Evolutionary conservation across 345 rosid genomes (phyloP).

Genomic region (Linum tenue): DNA sequence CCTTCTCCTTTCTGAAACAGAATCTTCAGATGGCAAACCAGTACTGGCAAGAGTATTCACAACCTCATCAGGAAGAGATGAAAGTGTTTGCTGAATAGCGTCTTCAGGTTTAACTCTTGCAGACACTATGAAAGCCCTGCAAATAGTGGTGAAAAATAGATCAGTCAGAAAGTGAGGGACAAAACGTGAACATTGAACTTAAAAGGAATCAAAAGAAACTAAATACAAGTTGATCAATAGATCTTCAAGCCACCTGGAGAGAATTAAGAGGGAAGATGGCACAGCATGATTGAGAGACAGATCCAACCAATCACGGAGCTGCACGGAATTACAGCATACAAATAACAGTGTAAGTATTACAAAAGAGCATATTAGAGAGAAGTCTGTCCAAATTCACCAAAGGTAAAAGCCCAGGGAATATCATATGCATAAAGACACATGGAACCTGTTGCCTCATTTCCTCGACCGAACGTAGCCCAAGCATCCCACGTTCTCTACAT

Average conservation of each 20-base stretch:
- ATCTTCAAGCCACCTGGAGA: conserved; percentile 42
- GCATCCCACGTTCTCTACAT: conserved; percentile 89
- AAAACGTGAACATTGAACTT: conserved; percentile 2
- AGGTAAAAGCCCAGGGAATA: background rate
- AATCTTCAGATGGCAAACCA: conserved; percentile 82
- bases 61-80: conserved; percentile 95
- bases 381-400: background rate
- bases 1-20: conserved; percentile 85
- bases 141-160: conserved; percentile 6
- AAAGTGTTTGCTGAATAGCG: conserved; percentile 78
- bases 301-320: conserved; percentile 85
- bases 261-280: conserved; percentile 80
- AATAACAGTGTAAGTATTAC: background rate
- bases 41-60: conserved; percentile 88
- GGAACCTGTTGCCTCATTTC: conserved; percentile 91
- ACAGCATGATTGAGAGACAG: conserved; percentile 80
- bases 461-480: conserved; percentile 79
- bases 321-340: conserved; percentile 14
- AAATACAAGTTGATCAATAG: background rate
- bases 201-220: background rate
- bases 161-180: conserved; percentile 5
- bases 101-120: conserved; percentile 82
- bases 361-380: background rate
- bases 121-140: conserved; percentile 76
- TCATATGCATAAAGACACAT: background rate